Base-by-base conservation (phyloP, 2,329 filamentous ascomycete genomes). In the Pseudocercospora ulei region DNA sequence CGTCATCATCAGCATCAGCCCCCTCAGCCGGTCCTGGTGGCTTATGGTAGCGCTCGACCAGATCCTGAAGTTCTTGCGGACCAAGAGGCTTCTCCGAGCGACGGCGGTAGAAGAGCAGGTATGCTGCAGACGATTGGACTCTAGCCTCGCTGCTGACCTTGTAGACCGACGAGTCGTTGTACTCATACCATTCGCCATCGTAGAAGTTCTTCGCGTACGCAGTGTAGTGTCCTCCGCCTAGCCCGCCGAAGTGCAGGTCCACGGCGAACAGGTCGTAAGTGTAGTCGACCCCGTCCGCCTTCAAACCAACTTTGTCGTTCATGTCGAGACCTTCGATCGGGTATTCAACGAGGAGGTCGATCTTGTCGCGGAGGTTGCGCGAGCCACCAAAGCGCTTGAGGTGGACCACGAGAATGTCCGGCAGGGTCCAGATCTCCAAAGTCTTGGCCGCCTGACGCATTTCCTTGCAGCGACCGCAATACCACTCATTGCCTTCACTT, bases 401-500 rank as follows among this genome's bases (percentile, higher is more conserved):
- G 58, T 98, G 90, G 46, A 95, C 81, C 27, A 96, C 81, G 9
- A 98, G 72, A 45, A 96, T 92, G 60, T 98, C 90, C 0, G 90
- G 90, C 2, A 83, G 80, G 57, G 88, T 95, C 90, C 90, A 98
- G 11, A 98, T 74, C 57, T 96, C 87, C 37, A 98, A 85, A 56
- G 90, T 95, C 68, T 98, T 98, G 64, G 80, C 87, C 12, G 90
- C 90, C 44, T 85, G 79, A 9, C 85, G 78, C 55, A 93, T 81
- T 54, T 94, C 84, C 61, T 96, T 96, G 71, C 90, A 98, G 18
- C 85, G 76, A 40, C 85, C 88, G 57, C 90, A 98, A 59, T 92
- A 96, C 90, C 90, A 98, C 44, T 85, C 88, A 59, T 98, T 92
- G 56, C 92, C 82, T 59, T 95, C 85, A 0, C 88, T 95, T 3